Conservation (phyloP, 805 yeast genomes). For the Yueomyces sp. region DNA sequence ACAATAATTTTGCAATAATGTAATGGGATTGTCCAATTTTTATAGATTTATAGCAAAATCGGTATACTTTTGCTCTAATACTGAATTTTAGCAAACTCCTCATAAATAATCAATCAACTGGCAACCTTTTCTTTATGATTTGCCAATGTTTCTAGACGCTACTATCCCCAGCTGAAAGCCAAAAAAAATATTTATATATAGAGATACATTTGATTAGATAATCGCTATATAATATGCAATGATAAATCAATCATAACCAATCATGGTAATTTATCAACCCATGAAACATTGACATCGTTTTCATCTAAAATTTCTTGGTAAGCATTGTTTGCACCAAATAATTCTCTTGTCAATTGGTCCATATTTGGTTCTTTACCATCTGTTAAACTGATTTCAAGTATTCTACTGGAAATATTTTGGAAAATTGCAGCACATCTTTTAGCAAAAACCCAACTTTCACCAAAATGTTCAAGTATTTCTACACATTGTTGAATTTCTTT, state of each 20-base stretch:
- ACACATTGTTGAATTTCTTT: conserved; percentile 33
- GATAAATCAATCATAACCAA: neutral
- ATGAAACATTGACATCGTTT: conserved; percentile 33
- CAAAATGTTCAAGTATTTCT: conserved; percentile 33
- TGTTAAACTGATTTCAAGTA: conserved; percentile 31
- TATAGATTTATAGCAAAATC: no score
- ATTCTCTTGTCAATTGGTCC: conserved; percentile 28
- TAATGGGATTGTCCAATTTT: no score
- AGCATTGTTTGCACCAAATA: conserved; percentile 32
- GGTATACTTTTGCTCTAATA: no score
- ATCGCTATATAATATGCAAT: no score
- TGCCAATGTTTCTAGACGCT: neutral
- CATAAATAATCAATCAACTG: no score
- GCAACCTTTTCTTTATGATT: neutral
- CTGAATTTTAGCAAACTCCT: no score
- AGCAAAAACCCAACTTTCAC: conserved; percentile 35
- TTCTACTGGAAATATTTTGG: conserved; percentile 29
- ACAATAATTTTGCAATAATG: no score
- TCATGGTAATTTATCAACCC: conserved; percentile 23
- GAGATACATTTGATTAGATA: no score
- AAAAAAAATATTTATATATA: no score
- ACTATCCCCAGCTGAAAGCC: neutral
- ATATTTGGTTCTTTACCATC: conserved; percentile 28
- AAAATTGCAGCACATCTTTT: conserved; percentile 32
- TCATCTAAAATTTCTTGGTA: conserved; percentile 34